Conservation (phyloP, 305 asterid species). For the Solanum hybrid region DNA sequence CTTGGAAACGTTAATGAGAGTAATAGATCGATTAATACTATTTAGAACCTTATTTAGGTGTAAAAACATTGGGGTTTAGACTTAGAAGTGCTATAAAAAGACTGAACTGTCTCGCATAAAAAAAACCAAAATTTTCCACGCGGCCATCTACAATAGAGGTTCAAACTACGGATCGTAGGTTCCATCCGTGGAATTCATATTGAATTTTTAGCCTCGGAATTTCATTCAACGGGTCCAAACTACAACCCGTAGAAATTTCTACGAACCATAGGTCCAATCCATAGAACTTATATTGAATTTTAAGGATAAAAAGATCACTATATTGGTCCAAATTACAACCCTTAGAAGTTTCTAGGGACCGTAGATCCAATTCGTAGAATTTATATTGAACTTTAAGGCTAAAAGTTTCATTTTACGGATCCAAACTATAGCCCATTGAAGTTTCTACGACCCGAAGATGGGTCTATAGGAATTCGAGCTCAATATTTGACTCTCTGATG, state of each 20-base stretch:
- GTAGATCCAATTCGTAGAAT: not conserved
- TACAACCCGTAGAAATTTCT: not conserved
- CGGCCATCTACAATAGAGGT: not conserved
- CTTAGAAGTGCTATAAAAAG: not conserved
- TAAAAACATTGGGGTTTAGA: not conserved
- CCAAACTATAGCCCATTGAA: not conserved
- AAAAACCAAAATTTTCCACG: not conserved
- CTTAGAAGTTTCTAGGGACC: not conserved
- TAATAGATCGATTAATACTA: not conserved
- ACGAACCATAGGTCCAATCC: not conserved
- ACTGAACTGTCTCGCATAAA: not conserved
- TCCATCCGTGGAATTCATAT: not conserved
- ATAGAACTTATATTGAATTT: too few relatives aligned
- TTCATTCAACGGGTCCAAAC: not conserved
- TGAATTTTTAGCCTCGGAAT: not conserved
- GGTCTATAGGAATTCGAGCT: not conserved
- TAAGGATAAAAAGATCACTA: not conserved
- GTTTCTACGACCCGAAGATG: not conserved
- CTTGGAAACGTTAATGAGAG: not conserved
- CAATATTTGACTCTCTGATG: not conserved
- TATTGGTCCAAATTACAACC: too few relatives aligned
- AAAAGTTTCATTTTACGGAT: not conserved
- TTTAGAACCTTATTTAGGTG: not conserved
- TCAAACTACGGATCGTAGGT: not conserved
- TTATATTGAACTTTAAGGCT: not conserved